Conservation (phyloP, 1,284 basidiomycete species). For the Hymenochaete sp. region DNA sequence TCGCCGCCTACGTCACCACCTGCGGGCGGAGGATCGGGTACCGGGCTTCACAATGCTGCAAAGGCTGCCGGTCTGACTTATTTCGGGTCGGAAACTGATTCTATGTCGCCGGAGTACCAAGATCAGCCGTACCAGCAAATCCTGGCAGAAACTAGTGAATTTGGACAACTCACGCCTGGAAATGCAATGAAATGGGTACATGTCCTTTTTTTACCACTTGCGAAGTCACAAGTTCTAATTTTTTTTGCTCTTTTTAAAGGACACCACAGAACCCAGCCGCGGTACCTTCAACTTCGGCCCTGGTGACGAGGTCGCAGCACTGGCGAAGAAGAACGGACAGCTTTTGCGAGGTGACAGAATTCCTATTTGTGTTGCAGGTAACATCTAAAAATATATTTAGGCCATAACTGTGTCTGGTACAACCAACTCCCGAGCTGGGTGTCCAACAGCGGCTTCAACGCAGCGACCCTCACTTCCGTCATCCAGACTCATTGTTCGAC, state of each 20-base stretch:
- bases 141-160: conserved; percentile 24
- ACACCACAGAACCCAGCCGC: conserved; percentile 21
- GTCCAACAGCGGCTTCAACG: conserved; percentile 18
- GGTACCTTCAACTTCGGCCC: conserved; percentile 24
- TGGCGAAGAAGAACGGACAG: conserved; percentile 23
- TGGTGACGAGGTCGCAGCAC: conserved; percentile 23
- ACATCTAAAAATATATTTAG: conserved; percentile 1
- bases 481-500: conserved; percentile 20
- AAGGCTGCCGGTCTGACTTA: conserved; percentile 23
- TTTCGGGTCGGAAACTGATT: conserved; percentile 23
- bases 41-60: conserved; percentile 19
- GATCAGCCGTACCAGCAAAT: conserved; percentile 21
- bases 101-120: conserved; percentile 18
- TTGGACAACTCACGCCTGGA: conserved; percentile 30
- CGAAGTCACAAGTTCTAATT: not conserved
- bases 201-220: not conserved
- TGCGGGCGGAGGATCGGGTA: conserved; percentile 4
- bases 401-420: conserved; percentile 21
- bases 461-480: conserved; percentile 20
- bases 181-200: conserved; percentile 34
- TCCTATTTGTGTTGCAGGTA: too few relatives aligned
- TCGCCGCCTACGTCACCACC: conserved; percentile 1
- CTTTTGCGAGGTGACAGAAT: conserved; percentile 15
- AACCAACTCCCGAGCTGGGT: conserved; percentile 24
- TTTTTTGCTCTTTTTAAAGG: conserved; percentile 3